Percentiles rank a stretch among this genome's conserved stretches.
phyloP scores from a whole-genome alignment of 768 basidiomycete species.

The Ephemerocybe angulata region DNA sequence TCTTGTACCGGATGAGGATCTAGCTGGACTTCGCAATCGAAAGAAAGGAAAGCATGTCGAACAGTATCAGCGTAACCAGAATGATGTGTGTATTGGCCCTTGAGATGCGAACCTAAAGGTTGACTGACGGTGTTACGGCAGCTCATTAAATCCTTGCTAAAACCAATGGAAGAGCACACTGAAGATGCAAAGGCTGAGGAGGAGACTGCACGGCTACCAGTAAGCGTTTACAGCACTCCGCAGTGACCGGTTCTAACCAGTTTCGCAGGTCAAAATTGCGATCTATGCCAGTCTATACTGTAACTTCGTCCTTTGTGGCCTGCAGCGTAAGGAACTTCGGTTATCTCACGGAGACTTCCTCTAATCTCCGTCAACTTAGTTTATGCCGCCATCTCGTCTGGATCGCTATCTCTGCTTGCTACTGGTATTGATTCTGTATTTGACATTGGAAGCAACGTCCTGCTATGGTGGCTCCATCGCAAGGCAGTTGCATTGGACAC shows the following conservation, averaged over 20 bases:
- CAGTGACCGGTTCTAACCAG: background rate
- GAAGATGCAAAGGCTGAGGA: slow-evolving; percentile 73
- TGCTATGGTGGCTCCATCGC: slow-evolving; percentile 74
- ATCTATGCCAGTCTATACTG: slow-evolving; percentile 75
- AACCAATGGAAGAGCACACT: slow-evolving; percentile 88
- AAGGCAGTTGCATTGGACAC: slow-evolving; percentile 68
- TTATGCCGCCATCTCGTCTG: slow-evolving; percentile 85
- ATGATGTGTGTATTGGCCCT: background rate
- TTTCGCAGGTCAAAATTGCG: slow-evolving; percentile 76
- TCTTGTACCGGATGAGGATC: background rate
- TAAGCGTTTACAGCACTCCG: slow-evolving; percentile 28
- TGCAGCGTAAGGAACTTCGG: slow-evolving; percentile 53
- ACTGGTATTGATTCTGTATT: slow-evolving; percentile 87
- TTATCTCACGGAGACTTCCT: too few relatives aligned
- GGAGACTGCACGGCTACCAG: slow-evolving; percentile 64
- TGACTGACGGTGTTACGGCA: too few relatives aligned
- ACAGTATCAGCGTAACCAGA: slow-evolving; percentile 1
- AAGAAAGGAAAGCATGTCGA: slow-evolving; percentile 1
- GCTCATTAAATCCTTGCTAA: slow-evolving; percentile 80
- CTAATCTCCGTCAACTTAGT: slow-evolving; percentile 43
- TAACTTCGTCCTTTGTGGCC: slow-evolving; percentile 69
- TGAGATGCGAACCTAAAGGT: background rate
- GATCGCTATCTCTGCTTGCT: slow-evolving; percentile 83
- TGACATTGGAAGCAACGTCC: slow-evolving; percentile 78
- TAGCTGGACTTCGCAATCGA: slow-evolving; percentile 1